Conservation (phyloP, 495 filamentous ascomycete genomes). For the Aspergillus heteromorphus region DNA sequence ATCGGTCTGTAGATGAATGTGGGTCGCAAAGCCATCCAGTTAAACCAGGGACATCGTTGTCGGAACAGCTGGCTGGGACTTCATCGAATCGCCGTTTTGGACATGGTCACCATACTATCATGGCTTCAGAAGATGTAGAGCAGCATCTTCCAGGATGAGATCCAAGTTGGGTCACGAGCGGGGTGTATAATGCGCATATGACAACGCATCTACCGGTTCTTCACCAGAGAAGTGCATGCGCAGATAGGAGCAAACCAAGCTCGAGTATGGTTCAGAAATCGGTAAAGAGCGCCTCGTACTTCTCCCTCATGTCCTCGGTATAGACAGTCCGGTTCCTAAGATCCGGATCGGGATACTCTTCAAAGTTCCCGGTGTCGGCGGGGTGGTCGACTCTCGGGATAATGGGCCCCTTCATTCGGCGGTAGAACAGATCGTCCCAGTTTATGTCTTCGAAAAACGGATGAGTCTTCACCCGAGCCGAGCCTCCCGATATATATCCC, state of each 20-base stretch:
- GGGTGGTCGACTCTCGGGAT: conserved; percentile 73
- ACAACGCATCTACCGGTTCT: not conserved
- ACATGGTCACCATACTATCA: no score
- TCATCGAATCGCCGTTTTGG: no score
- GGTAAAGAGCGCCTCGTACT: conserved; percentile 73
- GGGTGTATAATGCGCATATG: not conserved
- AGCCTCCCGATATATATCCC: conserved; percentile 83
- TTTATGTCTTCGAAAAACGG: conserved; percentile 79
- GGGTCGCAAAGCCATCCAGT: no score
- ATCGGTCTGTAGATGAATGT: no score
- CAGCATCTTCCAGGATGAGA: no score
- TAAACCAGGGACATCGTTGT: no score
- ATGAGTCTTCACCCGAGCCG: conserved; percentile 75
- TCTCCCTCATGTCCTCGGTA: conserved; percentile 64
- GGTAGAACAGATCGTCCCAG: conserved; percentile 78
- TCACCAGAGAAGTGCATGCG: not conserved
- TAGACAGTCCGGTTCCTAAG: conserved; percentile 55
- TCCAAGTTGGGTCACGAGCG: no score
- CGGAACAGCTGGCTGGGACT: no score
- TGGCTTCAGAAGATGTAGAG: no score
- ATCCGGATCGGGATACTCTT: conserved; percentile 68
- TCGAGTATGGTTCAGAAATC: conserved; percentile 54
- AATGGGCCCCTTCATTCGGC: conserved; percentile 72
- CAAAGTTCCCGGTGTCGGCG: conserved; percentile 86
- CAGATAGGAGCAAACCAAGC: not conserved